Evolutionary conservation across 371 early-diverging fungal genomes (phyloP).

Genomic region (Conidiobolus incongruus): DNA sequence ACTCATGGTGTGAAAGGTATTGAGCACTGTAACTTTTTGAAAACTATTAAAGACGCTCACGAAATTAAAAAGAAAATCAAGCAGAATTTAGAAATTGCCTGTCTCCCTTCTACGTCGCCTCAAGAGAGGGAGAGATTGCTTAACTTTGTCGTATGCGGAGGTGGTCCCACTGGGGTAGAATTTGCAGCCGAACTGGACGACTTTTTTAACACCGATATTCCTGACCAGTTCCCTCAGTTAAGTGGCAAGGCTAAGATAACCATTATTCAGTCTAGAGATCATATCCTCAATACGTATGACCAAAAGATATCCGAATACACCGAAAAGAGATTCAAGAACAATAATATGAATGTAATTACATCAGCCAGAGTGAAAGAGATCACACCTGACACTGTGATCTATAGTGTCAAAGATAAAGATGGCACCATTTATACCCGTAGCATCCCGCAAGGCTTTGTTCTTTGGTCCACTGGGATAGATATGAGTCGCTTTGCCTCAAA

Average conservation of each 20-base stretch:
- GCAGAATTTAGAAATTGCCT: constrained; percentile 65
- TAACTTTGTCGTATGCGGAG: constrained; percentile 69
- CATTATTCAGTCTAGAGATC: constrained; percentile 49
- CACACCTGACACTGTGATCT: constrained; percentile 17
- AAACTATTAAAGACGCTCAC: constrained; percentile 49
- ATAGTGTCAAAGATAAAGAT: constrained; percentile 15
- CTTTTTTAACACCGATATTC: constrained; percentile 58
- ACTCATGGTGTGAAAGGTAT: constrained; percentile 63
- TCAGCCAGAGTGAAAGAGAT: constrained; percentile 44
- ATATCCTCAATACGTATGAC: constrained; percentile 68
- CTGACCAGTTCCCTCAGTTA: constrained; percentile 30
- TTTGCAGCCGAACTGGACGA: constrained; percentile 71
- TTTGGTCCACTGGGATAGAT: constrained; percentile 75
- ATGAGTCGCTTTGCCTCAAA: constrained; percentile 9
- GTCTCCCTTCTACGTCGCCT: constrained; percentile 39
- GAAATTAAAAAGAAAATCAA: constrained; percentile 36
- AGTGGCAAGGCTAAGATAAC: constrained; percentile 37
- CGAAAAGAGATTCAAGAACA: constrained; percentile 35
- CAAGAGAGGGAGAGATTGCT: constrained; percentile 57
- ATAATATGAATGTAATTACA: constrained; percentile 44
- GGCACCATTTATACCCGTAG: constrained; percentile 13
- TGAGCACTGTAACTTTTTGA: constrained; percentile 38
- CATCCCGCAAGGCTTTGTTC: constrained; percentile 41
- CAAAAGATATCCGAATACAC: constrained; percentile 26
- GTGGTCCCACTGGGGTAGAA: constrained; percentile 46